Evolutionary conservation across 441 rosid species (phyloP), one percentile per base, ranked within the genome.

Genomic region (Eutrema salsugineum): DNA sequence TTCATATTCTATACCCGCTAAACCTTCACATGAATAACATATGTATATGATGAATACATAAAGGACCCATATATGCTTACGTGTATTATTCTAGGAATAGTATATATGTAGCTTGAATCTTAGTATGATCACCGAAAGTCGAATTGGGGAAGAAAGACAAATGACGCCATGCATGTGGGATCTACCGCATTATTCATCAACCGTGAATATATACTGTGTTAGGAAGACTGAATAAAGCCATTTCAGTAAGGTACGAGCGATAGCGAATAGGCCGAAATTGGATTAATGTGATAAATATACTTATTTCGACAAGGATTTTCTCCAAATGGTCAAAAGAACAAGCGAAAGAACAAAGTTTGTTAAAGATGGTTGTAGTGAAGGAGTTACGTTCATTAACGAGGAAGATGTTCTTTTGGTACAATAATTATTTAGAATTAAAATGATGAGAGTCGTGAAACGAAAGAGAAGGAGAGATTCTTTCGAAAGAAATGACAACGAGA

Each of bases 281-380:
- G 65, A 64, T 36, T 17, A 28, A 36, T 15, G 2, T 36, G 43
- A 27, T 53, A 2, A 24, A 33, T 36, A 44, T 44, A 63, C n/a
- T n/a, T n/a, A 4, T 14, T 14, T 15, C n/a, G 36, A 35, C 1
- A 33, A 32, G 8, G 42, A 57, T 44, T 11, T 51, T 65, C 53
- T 65, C 28, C 8, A 65, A 65, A 58, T 65, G 71, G 77, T 57
- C 39, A 30, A 66, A 57, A 63, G 64, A 53, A 28, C 8, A 19
- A 14, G 66, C 39, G 20, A 66, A 57, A 63, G 64, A 53, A 28
- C 8, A 19, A 14, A 66, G 54, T 66, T 20, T 33, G 47, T 43
- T 49, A 58, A 40, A 66, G 51, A 72, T 55, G 36, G 50, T 64
- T 46, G 71, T 27, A 64, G 71, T 66, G 36, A 72, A 57, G 30